Percentiles rank a stretch among this genome's conserved stretches.
Evolutionary conservation across 2,329 filamentous ascomycete species (phyloP).

Genomic region (Pestalotiopsis sp.): DNA sequence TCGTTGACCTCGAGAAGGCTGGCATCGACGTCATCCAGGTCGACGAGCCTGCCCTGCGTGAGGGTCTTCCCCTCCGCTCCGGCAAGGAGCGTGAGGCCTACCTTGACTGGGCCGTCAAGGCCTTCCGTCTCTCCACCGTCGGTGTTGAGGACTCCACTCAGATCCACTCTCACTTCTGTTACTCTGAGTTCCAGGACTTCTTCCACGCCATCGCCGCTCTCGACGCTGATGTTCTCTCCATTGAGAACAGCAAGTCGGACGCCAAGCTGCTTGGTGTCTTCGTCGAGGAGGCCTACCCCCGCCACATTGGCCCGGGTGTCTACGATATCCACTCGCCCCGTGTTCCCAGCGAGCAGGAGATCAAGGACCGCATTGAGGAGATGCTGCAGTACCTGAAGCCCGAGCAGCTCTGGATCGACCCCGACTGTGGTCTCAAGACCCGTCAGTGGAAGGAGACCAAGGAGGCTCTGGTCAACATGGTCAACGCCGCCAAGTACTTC

Average conservation of each 20-base stretch:
- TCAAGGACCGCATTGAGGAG: conserved; percentile 96
- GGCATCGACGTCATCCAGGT: conserved; percentile 98
- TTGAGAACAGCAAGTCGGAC: conserved; percentile 99
- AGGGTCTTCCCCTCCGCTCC: conserved; percentile 94
- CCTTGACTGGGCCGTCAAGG: conserved; percentile 95
- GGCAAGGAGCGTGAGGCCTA: conserved; percentile 96
- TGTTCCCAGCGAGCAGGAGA: conserved; percentile 96
- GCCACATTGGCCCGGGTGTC: conserved; percentile 98
- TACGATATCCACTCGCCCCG: conserved; percentile 99
- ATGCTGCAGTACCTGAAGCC: conserved; percentile 98
- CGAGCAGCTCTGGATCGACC: conserved; percentile 99
- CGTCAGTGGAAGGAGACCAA: conserved; percentile 99
- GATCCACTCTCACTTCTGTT: conserved; percentile 99
- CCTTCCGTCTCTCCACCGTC: conserved; percentile 93
- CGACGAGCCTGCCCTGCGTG: conserved; percentile 97
- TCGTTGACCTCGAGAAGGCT: conserved; percentile 92
- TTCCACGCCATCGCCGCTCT: conserved; percentile 99
- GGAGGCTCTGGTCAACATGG: conserved; percentile 93
- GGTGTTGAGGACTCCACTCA: conserved; percentile 95
- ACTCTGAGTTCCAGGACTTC: conserved; percentile 99
- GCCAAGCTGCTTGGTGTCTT: conserved; percentile 99
- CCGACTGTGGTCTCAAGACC: conserved; percentile 99
- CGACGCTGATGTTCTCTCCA: conserved; percentile 96
- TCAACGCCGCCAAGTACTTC: conserved; percentile 97
- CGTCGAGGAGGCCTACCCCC: conserved; percentile 93